These are phyloP conservation scores for Boletus patriciae DNA, from an alignment of 768 basidiomycete species.

Conservation along the genomic window DNA sequence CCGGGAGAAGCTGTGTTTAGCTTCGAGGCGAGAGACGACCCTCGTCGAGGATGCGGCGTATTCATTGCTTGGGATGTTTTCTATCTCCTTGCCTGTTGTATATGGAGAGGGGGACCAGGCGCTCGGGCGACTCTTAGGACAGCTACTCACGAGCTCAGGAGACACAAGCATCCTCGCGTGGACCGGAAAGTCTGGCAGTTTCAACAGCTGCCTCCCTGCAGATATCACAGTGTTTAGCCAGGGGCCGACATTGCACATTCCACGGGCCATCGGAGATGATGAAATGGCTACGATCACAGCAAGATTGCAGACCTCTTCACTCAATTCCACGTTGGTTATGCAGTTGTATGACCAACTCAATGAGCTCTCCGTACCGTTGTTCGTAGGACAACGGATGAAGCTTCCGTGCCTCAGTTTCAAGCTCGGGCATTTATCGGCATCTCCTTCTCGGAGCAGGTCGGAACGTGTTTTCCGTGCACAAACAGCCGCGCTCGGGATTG, in stretches of 20 bases:
- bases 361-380: not conserved
- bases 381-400: not conserved
- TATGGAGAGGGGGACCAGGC: conserved; percentile 9
- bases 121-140: conserved; percentile 7
- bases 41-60: conserved; percentile 7
- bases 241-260: not conserved
- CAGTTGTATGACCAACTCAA: not conserved
- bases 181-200: conserved; percentile 6
- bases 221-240: not conserved
- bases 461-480: not conserved
- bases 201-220: conserved; percentile 10
- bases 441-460: not conserved
- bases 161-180: conserved; percentile 12
- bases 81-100: not conserved
- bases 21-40: conserved; percentile 9
- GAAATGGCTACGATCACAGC: not conserved
- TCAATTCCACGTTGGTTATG: not conserved
- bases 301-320: not conserved
- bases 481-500: not conserved
- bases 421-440: not conserved
- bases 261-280: not conserved
- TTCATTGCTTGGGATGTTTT: conserved; percentile 7
- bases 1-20: not conserved
- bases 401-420: conserved; percentile 11
- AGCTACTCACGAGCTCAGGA: conserved; percentile 6